Percentiles rank a stretch among this genome's conserved stretches.
These are phyloP conservation scores for Trichoderma atroviride DNA, from an alignment of 2,329 filamentous ascomycete genomes.

Conservation along the genomic window DNA sequence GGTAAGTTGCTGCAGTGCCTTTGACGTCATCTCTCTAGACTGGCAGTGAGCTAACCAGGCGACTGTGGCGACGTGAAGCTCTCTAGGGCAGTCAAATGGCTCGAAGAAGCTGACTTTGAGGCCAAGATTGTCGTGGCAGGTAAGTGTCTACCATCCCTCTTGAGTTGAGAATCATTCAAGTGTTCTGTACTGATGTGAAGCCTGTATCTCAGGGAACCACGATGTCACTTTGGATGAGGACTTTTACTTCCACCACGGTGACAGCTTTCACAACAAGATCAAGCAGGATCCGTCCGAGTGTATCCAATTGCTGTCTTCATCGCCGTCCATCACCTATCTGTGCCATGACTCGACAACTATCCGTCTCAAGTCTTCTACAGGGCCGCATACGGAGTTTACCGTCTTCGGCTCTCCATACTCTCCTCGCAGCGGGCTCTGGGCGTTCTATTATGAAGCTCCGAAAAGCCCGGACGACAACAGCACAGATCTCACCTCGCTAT, in stretches of 20 bases:
- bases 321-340: slow-evolving; percentile 64
- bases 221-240: slow-evolving; percentile 69
- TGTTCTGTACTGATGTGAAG: not conserved
- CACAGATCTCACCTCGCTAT: slow-evolving; percentile 47
- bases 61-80: slow-evolving; percentile 42
- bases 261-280: slow-evolving; percentile 58
- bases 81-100: slow-evolving; percentile 64
- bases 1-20: slow-evolving; percentile 36
- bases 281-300: slow-evolving; percentile 58
- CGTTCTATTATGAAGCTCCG: slow-evolving; percentile 62
- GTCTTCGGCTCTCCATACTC: slow-evolving; percentile 74
- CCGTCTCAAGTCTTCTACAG: slow-evolving; percentile 54
- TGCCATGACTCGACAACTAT: slow-evolving; percentile 59
- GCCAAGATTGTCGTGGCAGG: slow-evolving; percentile 71
- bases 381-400: slow-evolving; percentile 62
- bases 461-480: slow-evolving; percentile 28
- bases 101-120: slow-evolving; percentile 68
- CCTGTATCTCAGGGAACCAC: slow-evolving; percentile 63
- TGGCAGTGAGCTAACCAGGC: not conserved
- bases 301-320: slow-evolving; percentile 55
- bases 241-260: slow-evolving; percentile 60
- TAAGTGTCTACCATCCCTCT: slow-evolving; percentile 37
- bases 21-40: slow-evolving; percentile 15
- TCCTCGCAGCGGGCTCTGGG: slow-evolving; percentile 61
- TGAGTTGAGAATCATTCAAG: too few relatives aligned